These are phyloP conservation scores for Raddia guianensis DNA, from an alignment of 176 grass and related monocot genomes.

Conservation along the genomic window DNA sequence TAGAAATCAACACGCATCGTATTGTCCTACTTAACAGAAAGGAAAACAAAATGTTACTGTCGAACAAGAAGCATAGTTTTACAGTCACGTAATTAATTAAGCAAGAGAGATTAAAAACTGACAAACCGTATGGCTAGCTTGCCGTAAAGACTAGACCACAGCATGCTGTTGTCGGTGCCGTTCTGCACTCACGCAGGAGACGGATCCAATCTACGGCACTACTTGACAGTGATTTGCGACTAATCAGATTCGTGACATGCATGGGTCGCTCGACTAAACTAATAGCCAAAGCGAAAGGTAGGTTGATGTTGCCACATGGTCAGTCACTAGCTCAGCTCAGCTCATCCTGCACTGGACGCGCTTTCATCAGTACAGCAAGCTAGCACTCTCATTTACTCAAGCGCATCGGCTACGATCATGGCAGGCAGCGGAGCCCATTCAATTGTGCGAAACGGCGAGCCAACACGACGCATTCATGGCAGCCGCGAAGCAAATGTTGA, in stretches of 20 bases:
- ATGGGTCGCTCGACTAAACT: slow-evolving; percentile 4
- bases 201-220: slow-evolving; percentile 14
- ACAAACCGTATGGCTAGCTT: background rate
- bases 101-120: background rate
- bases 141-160: slow-evolving; percentile 6
- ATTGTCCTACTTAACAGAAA: too few species aligned
- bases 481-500: background rate
- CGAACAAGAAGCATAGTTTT: background rate
- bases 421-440: background rate
- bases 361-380: slow-evolving; percentile 30
- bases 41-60: background rate
- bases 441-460: background rate
- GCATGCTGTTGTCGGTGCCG: slow-evolving; percentile 2
- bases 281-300: background rate
- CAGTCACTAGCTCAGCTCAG: slow-evolving; percentile 9
- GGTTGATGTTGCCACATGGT: slow-evolving; percentile 20
- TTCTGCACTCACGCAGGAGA: background rate
- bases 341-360: slow-evolving; percentile 24
- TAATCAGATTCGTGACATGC: background rate
- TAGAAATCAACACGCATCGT: background rate
- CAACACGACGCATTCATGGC: background rate
- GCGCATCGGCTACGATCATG: background rate
- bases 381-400: slow-evolving; percentile 18
- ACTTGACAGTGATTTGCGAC: background rate
- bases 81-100: background rate